Percentiles rank a stretch among this genome's conserved stretches.
Evolutionary conservation across 2,329 filamentous ascomycete genomes (phyloP).

Genomic region (Colletotrichum endophyticum): DNA sequence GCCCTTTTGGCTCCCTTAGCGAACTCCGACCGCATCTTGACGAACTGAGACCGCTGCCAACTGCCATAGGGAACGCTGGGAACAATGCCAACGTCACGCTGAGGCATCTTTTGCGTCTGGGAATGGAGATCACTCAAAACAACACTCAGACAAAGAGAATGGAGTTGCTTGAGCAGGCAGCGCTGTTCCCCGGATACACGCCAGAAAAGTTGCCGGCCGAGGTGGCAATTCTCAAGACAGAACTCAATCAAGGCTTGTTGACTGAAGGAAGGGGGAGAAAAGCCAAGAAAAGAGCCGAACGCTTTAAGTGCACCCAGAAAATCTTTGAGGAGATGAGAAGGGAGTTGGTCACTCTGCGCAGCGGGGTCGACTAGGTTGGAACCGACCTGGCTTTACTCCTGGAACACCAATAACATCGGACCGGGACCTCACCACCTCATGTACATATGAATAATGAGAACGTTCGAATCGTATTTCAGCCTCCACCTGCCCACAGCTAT

Average conservation of each 20-base stretch:
- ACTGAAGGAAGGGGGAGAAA: not conserved
- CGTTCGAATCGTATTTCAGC: not conserved
- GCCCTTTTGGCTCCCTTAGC: accelerated
- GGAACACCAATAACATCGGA: not conserved
- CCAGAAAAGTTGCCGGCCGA: not conserved
- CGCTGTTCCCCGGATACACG: not conserved
- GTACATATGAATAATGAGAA: not conserved
- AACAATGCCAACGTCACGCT: not conserved
- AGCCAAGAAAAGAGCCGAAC: not conserved
- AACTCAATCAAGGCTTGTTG: not conserved
- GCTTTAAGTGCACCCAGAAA: accelerated
- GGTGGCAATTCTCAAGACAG: not conserved
- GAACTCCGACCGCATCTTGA: not conserved
- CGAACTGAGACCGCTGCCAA: not conserved
- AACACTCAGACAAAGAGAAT: not conserved
- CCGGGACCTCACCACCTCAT: not conserved
- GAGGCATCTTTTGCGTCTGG: not conserved
- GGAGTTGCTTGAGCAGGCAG: not conserved
- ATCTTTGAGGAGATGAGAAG: accelerated
- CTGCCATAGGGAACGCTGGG: not conserved
- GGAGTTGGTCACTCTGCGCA: not conserved
- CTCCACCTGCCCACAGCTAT: not conserved
- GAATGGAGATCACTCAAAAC: not conserved
- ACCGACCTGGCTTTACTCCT: not conserved
- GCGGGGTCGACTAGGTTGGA: not conserved